Conservation (phyloP, 208 protist genomes). For the Crithidia bombi region DNA sequence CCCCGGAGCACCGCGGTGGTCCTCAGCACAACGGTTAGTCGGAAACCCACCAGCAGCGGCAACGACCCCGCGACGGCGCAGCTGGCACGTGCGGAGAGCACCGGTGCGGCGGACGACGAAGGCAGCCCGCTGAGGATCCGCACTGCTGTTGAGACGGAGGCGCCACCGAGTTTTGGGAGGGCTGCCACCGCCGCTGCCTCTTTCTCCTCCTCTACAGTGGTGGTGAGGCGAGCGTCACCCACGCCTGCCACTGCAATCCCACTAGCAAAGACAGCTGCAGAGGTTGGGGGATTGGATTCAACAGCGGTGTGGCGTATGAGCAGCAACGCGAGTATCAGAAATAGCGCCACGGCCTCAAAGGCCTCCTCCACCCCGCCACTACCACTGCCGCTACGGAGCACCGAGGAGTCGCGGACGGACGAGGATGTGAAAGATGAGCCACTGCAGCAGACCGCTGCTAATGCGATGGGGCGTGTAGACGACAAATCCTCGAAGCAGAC, state of each 20-base stretch:
- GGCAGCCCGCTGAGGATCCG: not conserved
- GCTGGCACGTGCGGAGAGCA: not conserved
- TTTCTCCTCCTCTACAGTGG: not conserved
- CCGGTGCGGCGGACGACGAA: not conserved
- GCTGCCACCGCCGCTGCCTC: not conserved
- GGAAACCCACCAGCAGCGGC: constrained; percentile 10
- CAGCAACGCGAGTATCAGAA: not conserved
- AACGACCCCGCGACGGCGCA: too few relatives aligned
- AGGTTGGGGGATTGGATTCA: not conserved
- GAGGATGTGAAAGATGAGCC: constrained; percentile 8
- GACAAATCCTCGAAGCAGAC: not conserved
- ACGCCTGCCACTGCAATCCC: too few relatives aligned
- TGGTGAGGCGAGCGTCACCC: not conserved
- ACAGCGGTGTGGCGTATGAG: not conserved
- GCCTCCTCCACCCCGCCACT: not conserved
- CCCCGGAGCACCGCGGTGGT: too few relatives aligned
- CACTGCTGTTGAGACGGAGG: not conserved
- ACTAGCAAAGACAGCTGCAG: not conserved
- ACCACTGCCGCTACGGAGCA: constrained; percentile 9
- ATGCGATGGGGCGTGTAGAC: not conserved
- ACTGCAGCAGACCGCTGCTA: not conserved
- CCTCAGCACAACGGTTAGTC: too few relatives aligned
- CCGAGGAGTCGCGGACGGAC: constrained; percentile 10
- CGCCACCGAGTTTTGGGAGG: not conserved
- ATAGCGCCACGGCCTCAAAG: not conserved